A percentile compares a stretch with the other conserved stretches of the same genome.
These are phyloP conservation scores for Cytospora leucostoma DNA, from an alignment of 2,329 filamentous ascomycete species.

Conservation along the genomic window DNA sequence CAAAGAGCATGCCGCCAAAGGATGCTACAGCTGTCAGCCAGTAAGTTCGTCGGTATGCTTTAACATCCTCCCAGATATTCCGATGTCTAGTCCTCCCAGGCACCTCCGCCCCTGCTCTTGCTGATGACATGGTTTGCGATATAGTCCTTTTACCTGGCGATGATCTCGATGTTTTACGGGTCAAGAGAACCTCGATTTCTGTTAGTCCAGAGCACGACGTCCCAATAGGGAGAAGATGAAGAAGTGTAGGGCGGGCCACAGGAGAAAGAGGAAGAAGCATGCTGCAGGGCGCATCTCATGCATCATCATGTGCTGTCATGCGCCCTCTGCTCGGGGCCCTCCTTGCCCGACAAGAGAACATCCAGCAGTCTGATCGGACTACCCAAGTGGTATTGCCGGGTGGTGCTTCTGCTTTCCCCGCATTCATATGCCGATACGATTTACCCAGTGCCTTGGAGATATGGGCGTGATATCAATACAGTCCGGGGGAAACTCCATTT, in stretches of 20 bases:
- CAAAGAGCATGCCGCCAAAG: constrained; percentile 27
- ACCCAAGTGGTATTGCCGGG: not conserved
- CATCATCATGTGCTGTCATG: not conserved
- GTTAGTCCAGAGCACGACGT: too few species aligned
- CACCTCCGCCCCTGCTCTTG: not conserved
- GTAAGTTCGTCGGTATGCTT: constrained; percentile 20
- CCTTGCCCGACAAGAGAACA: not conserved
- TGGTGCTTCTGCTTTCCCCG: not conserved
- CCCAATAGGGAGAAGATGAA: too few species aligned
- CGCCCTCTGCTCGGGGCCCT: not conserved
- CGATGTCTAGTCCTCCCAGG: constrained; percentile 4
- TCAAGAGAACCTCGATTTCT: not conserved
- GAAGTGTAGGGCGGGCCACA: too few species aligned
- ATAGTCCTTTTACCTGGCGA: not conserved
- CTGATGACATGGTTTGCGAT: constrained; percentile 11
- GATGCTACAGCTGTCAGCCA: constrained; percentile 25
- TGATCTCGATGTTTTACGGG: not conserved
- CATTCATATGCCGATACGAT: not conserved
- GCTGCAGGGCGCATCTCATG: not conserved
- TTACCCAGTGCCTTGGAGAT: not conserved
- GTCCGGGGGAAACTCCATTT: not conserved
- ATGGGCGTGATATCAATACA: not conserved
- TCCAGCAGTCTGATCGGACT: not conserved
- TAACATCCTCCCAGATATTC: constrained; percentile 22
- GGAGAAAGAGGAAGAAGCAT: not conserved